Percentiles rank a stretch among this genome's conserved stretches.
Evolutionary conservation across 257 asterid species (phyloP).

Genomic region (Leonotis leonurus): DNA sequence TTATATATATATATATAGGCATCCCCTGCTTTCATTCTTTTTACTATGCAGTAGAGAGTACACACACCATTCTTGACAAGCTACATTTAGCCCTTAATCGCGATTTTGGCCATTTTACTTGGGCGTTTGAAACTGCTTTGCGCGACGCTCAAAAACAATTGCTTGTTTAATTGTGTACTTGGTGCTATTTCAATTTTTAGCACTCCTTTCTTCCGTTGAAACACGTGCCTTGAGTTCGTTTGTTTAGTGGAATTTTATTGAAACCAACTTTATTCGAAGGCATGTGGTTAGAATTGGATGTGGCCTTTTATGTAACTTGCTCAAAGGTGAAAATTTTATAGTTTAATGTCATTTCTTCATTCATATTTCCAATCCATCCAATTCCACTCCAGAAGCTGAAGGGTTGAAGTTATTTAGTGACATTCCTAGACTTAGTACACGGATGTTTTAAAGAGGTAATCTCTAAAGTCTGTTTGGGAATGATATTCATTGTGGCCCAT

Average conservation of each 20-base stretch:
- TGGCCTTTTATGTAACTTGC: too few species aligned
- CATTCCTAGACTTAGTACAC: slow-evolving; percentile 5
- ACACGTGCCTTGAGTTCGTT: too few species aligned
- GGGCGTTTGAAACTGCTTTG: too few species aligned
- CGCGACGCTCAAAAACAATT: too few species aligned
- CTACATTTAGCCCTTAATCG: too few species aligned
- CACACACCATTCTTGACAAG: too few species aligned
- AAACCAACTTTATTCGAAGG: neutral
- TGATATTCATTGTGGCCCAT: neutral
- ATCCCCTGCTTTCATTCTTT: too few species aligned
- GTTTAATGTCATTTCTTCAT: neutral
- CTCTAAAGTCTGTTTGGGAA: slow-evolving; percentile 3
- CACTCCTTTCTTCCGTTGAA: neutral
- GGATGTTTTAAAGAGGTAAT: neutral
- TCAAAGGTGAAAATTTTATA: neutral
- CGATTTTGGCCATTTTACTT: too few species aligned
- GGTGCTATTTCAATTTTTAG: neutral
- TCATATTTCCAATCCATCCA: neutral
- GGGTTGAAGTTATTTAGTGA: neutral
- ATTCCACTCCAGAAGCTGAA: neutral
- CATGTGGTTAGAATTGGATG: neutral
- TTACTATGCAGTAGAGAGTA: too few species aligned
- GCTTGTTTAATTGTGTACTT: neutral
- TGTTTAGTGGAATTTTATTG: neutral
- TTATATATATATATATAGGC: too few species aligned